Evolutionary conservation across 345 rosid species (phyloP).

Genomic region (Lepidium sativum): DNA sequence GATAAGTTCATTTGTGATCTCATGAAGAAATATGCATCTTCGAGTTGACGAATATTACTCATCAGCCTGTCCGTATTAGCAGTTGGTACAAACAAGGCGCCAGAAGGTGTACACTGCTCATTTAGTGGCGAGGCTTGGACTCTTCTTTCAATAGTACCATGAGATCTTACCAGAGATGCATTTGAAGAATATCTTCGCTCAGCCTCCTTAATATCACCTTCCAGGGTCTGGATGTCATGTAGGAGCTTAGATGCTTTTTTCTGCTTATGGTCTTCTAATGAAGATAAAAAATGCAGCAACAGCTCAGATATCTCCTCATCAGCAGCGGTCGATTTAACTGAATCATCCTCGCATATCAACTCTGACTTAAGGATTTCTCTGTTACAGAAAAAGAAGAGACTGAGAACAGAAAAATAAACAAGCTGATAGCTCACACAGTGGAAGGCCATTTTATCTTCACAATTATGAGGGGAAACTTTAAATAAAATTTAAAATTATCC

Average conservation of each 20-base stretch:
- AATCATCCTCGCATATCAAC: slow-evolving; percentile 35
- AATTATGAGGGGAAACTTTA: not conserved
- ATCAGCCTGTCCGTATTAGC: slow-evolving; percentile 42
- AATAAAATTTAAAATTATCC: not conserved
- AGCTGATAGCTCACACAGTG: not conserved
- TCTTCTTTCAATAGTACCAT: slow-evolving; percentile 20
- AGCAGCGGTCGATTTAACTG: slow-evolving; percentile 23
- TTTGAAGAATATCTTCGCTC: slow-evolving; percentile 37
- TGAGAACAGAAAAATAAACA: slow-evolving; percentile 14
- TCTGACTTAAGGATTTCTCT: slow-evolving; percentile 85
- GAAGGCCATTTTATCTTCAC: not conserved
- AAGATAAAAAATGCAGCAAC: slow-evolving; percentile 53
- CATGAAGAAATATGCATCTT: slow-evolving; percentile 69
- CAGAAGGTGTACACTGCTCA: slow-evolving; percentile 21
- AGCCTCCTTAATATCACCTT: slow-evolving; percentile 64
- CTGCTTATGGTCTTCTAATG: slow-evolving; percentile 51
- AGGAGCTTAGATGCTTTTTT: slow-evolving; percentile 51
- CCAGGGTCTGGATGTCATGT: slow-evolving; percentile 49
- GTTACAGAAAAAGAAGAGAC: slow-evolving; percentile 20
- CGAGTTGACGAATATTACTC: slow-evolving; percentile 57
- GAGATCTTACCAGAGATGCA: slow-evolving; percentile 26
- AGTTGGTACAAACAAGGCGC: slow-evolving; percentile 27
- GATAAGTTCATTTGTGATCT: slow-evolving; percentile 43
- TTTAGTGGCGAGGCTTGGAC: slow-evolving; percentile 12
- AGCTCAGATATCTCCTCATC: slow-evolving; percentile 55